Base-by-base conservation (phyloP, 345 rosid genomes). In the Aegle marmelos region DNA sequence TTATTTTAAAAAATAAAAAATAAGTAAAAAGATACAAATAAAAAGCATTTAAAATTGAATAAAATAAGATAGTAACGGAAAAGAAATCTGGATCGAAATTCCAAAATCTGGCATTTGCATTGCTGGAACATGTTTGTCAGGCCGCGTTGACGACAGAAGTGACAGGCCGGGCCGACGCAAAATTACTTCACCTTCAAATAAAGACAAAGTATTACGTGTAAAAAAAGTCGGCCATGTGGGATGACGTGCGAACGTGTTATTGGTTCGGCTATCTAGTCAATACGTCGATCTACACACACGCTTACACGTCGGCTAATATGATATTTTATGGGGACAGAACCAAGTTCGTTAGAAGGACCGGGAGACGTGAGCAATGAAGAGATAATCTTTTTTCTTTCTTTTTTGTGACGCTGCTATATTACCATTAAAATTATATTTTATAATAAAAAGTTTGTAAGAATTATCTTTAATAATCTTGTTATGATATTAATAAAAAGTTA, bases 101-200 rank as follows among this genome's bases (percentile, higher is more conserved):
- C 67, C 8, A 31, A 39, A 39, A 9, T 39, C 45, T 39, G 13
- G 7, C n/a, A 27, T 6, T 28, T 54, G 62, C 8, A 11, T 71
- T 25, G 39, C 17, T 19, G 28, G 62, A 9, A 28, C 33, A 19
- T 48, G 56, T 24, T 27, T 19, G 37, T 62, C 57, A 2, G 6
- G 68, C 68, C 76, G 41, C 37, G 68, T 74, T 61, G 31, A 31
- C 24, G 58, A 61, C 77, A 60, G 77, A 27, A 28, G 68, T 21
- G 41, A 74, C 69, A 74, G 69, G 39, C 77, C 61, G 77, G 68
- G 3, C 50, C 50, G 50, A 45, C 21, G 1, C 5, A 21, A 45
- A 25, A 27, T 27, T 5, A 3, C 0, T 4, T 11, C 19, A 11
- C 2, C 31, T 39, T 28, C 69, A 62, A 11, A 11, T 74, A 16